Evolutionary conservation across 1,284 basidiomycete species (phyloP), one percentile per base, ranked within the genome.

Genomic region (Sanguinoderma infundibulare): DNA sequence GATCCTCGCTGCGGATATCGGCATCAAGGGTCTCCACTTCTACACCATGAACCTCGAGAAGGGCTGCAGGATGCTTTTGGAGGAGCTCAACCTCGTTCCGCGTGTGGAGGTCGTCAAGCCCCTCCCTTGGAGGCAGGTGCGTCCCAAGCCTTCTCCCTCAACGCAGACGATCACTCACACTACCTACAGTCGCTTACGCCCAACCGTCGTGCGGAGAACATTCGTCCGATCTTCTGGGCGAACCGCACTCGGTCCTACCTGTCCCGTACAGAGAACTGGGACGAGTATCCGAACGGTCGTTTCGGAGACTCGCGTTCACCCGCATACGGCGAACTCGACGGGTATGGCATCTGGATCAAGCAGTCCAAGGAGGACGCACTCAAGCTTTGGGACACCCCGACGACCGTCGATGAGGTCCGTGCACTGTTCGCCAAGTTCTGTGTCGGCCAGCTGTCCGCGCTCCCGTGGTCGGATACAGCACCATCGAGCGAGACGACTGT

Each of bases 31-130:
- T 5, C 78, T 98, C 64, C 97, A 99, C 76, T 94, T 99, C 73
- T 99, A 98, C 79, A 99, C 97, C 60, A 92, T 99, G 87, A 99
- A 99, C 75, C 80, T 99, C 54, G 98, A 98, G 78, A 98, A 92
- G 77, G 97, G 92, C 22, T 95, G 96, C 12, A 92, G 93, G 70
- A 91, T 96, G 87, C 82, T 99, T 32, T 82, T 99, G 36, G 89
- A 96, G 75, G 92, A 95, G 73, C 80, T 98, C 54, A 89, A 89
- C 69, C 82, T 96, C 55, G 92, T 95, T 56, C 91, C 94, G 9
- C 85, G 92, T 51, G 83, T 95, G 22, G 94, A 96, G 76, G 91
- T 90, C 26, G 84, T 96, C 73, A 94, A 94, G 68, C 95, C 95
- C 39, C 78, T 98, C 26, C 95, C 95, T 1, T 97, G 95, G 95